These are phyloP conservation scores for Dipteronia dyeriana DNA, from an alignment of 345 rosid species.

Conservation along the genomic window DNA sequence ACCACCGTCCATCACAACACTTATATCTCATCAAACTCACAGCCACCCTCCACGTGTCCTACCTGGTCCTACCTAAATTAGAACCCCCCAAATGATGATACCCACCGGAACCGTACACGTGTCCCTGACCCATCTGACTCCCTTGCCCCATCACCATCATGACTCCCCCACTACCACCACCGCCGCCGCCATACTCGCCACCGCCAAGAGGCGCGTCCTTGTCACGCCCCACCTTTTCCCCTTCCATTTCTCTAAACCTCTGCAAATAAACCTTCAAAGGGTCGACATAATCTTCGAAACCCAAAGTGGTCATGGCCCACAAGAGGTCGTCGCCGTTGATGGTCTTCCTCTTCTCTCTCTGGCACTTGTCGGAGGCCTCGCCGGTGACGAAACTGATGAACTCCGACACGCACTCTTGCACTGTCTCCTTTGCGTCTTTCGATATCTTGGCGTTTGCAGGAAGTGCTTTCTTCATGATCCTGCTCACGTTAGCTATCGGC, in stretches of 20 bases:
- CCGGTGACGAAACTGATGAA: conserved; percentile 80
- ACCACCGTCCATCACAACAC: neutral
- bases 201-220: conserved; percentile 32
- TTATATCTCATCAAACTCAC: neutral
- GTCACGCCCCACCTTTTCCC: conserved; percentile 53
- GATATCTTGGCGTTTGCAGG: conserved; percentile 81
- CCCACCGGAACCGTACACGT: conserved; percentile 27
- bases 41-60: conserved; percentile 12
- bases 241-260: conserved; percentile 74
- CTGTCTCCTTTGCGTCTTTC: conserved; percentile 77
- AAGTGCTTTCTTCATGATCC: conserved; percentile 76
- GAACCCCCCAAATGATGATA: conserved; percentile 28
- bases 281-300: conserved; percentile 76
- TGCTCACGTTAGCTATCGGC: conserved; percentile 77
- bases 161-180: conserved; percentile 14
- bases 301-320: conserved; percentile 74
- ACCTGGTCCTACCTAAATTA: conserved; percentile 25
- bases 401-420: conserved; percentile 83
- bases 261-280: conserved; percentile 70
- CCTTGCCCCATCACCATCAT: conserved; percentile 11
- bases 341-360: conserved; percentile 76
- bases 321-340: conserved; percentile 68
- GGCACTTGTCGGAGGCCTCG: conserved; percentile 82
- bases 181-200: conserved; percentile 21
- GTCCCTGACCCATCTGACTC: conserved; percentile 20